Base-by-base conservation (phyloP, 306 rosid species). In the Rosa rugosa region DNA sequence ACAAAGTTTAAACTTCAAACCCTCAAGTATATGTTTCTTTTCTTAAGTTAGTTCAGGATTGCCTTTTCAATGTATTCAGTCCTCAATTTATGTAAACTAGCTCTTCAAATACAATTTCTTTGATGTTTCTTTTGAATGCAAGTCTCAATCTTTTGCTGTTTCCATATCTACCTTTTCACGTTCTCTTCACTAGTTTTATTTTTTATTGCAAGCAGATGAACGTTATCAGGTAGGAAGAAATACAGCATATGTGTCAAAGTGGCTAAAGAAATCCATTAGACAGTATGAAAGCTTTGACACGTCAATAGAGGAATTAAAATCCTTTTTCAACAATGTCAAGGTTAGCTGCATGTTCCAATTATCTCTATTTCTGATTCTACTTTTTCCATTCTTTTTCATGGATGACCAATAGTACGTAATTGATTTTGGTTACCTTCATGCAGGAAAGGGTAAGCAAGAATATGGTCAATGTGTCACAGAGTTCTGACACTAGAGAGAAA, bases 171-270 rank as follows among this genome's bases (percentile, higher is more conserved):
- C 69, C 50, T 76, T 47, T 69, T 73, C 46, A 57, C 14, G n/a
- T 23, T 16, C 45, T 77, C 41, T 31, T 27, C 57, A 47, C 60
- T 46, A 53, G 9, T 59, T 42, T 74, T 41, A 75, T 85, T 72
- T 42, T 77, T 78, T 31, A 41, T 66, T 85, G 85, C 75, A 86
- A 88, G 80, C 84, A 94, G 99, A 94, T 85, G 99, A 94, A 77
- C 99, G 99, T 47, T 89, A 89, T 83, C 85, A 66, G 80, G 90
- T 86, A 78, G 95, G 90, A 85, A 89, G 97, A 86, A 92, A 91
- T 82, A 87, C 82, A 83, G 84, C 84, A 68, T 84, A 82, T 66
- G 80, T 94, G 81, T 94, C 99, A 0, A 94, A 94, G 94, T 94
- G 99, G 97, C 89, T 94, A 73, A 91, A 91, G 85, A 94, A 88